phyloP scores from a whole-genome alignment of 2,329 filamentous ascomycete species.

The Trichoderma sp. region DNA sequence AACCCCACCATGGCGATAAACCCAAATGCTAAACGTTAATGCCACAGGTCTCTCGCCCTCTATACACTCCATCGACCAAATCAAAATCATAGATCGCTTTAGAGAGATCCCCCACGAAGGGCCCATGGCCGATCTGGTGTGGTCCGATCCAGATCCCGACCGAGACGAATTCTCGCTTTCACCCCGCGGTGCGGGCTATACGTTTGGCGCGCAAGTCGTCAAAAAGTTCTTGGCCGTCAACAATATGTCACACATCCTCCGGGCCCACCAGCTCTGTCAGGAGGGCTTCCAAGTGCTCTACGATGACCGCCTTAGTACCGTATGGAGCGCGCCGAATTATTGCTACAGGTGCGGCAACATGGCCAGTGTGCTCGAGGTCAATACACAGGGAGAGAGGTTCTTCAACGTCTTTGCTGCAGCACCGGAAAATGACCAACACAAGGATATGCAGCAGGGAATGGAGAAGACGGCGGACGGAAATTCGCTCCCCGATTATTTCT shows the following conservation, averaged over 20 bases:
- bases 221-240: slow-evolving; percentile 98
- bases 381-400: slow-evolving; percentile 85
- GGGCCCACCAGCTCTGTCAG: slow-evolving; percentile 97
- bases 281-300: slow-evolving; percentile 97
- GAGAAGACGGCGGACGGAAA: slow-evolving; percentile 67
- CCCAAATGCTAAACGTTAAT: background rate
- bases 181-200: slow-evolving; percentile 91
- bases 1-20: background rate
- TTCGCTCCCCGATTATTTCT: slow-evolving; percentile 68
- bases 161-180: slow-evolving; percentile 95
- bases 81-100: slow-evolving; percentile 99
- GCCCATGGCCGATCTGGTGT: slow-evolving; percentile 98
- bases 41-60: slow-evolving; percentile 70
- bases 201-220: slow-evolving; percentile 95
- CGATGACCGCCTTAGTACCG: slow-evolving; percentile 89
- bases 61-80: slow-evolving; percentile 98
- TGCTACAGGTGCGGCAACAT: slow-evolving; percentile 96
- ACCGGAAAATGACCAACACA: slow-evolving; percentile 89
- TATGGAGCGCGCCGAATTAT: slow-evolving; percentile 97
- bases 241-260: slow-evolving; percentile 93
- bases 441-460: slow-evolving; percentile 74
- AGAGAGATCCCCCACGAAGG: slow-evolving; percentile 98
- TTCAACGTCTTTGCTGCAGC: slow-evolving; percentile 98
- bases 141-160: slow-evolving; percentile 97
- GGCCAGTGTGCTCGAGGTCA: slow-evolving; percentile 94